Conservation (phyloP, 2,329 filamentous ascomycete species). For the Aspergillus spinulosporus region DNA sequence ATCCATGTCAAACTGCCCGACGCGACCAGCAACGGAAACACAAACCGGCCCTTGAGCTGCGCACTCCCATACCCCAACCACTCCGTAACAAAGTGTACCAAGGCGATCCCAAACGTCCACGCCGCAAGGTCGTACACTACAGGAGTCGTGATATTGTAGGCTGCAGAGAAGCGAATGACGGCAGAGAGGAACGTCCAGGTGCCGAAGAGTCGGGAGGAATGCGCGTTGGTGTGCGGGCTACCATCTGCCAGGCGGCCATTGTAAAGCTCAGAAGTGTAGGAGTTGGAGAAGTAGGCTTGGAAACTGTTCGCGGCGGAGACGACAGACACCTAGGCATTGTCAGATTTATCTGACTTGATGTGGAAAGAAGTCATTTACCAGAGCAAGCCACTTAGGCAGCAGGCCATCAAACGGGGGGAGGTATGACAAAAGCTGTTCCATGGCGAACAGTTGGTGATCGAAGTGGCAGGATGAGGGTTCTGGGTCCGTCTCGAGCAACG, state of each 20-base stretch:
- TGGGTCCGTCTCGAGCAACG: not conserved
- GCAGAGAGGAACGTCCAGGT: slow-evolving; percentile 82
- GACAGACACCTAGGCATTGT: slow-evolving; percentile 66
- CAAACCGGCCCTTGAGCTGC: slow-evolving; percentile 60
- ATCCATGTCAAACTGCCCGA: slow-evolving; percentile 62
- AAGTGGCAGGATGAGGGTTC: not conserved
- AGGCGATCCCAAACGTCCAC: slow-evolving; percentile 78
- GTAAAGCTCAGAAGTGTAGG: slow-evolving; percentile 86
- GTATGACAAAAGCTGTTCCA: slow-evolving; percentile 32
- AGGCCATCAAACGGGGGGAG: slow-evolving; percentile 49
- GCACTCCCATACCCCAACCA: slow-evolving; percentile 77
- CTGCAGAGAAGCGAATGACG: slow-evolving; percentile 77
- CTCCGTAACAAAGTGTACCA: slow-evolving; percentile 77
- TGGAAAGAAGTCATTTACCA: slow-evolving; percentile 44
- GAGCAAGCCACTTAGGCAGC: slow-evolving; percentile 65
- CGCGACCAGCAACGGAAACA: slow-evolving; percentile 60
- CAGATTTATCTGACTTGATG: not conserved
- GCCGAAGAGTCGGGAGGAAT: slow-evolving; percentile 77
- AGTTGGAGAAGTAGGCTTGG: slow-evolving; percentile 77
- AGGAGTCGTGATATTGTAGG: slow-evolving; percentile 73
- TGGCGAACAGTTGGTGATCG: slow-evolving; percentile 9
- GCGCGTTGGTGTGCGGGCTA: slow-evolving; percentile 63
- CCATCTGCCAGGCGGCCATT: slow-evolving; percentile 55
- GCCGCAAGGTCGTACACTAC: slow-evolving; percentile 76
- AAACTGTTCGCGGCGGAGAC: slow-evolving; percentile 81